Conservation (phyloP, 106 monocot genomes). For the Allium sativum region DNA sequence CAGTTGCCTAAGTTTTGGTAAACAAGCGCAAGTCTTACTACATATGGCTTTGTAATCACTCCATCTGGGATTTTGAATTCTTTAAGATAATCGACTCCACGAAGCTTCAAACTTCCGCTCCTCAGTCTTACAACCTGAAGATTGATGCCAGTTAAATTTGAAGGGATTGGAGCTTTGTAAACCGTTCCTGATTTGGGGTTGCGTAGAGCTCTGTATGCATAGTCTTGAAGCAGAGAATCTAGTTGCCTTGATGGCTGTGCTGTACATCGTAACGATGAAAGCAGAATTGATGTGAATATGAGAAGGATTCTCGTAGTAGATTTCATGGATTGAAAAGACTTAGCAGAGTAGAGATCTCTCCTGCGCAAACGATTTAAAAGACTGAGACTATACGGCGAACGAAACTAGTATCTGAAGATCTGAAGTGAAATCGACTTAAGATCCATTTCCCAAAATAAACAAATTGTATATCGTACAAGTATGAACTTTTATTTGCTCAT, state of each 20-base stretch:
- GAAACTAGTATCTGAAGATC: too few relatives aligned
- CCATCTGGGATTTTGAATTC: constrained; percentile 64
- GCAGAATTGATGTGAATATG: neutral
- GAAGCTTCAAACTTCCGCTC: constrained; percentile 55
- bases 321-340: too few relatives aligned
- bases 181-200: constrained; percentile 47
- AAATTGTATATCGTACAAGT: too few relatives aligned
- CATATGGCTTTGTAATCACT: constrained; percentile 49
- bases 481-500: too few relatives aligned
- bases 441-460: too few relatives aligned
- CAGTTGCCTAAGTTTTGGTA: constrained; percentile 81
- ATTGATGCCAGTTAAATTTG: constrained; percentile 56
- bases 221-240: constrained; percentile 63
- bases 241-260: constrained; percentile 22
- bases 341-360: too few relatives aligned
- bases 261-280: neutral
- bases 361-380: too few relatives aligned
- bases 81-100: constrained; percentile 36
- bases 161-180: constrained; percentile 37
- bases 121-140: constrained; percentile 51
- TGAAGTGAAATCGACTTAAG: too few relatives aligned
- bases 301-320: neutral
- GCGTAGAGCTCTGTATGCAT: constrained; percentile 58
- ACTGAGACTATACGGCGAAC: too few relatives aligned
- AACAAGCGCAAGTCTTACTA: constrained; percentile 62